Percentiles rank a stretch among this genome's conserved stretches.
phyloP scores from a whole-genome alignment of 306 rosid species.

The Casuarina cunninghamiana region DNA sequence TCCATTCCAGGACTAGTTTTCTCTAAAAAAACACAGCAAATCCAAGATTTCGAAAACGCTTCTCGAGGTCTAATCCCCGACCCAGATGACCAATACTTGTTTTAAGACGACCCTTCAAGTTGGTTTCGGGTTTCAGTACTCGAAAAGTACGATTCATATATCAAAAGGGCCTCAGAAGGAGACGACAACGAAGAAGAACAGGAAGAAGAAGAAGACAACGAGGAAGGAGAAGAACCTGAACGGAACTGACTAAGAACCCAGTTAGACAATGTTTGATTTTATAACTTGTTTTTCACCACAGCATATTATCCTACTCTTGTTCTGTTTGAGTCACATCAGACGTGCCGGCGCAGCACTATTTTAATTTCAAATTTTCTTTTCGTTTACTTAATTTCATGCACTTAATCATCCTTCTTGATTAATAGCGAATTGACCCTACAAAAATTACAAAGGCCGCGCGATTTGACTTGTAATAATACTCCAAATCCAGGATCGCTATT shows the following conservation, averaged over 20 bases:
- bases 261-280: constrained; percentile 11
- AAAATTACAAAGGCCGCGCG: background rate
- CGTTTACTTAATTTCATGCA: background rate
- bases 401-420: background rate
- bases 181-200: constrained; percentile 13
- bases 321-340: background rate
- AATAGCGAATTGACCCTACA: background rate
- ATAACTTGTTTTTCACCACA: background rate
- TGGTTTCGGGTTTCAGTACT: constrained; percentile 35
- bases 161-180: background rate
- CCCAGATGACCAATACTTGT: constrained; percentile 17
- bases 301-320: background rate
- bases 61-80: constrained; percentile 15
- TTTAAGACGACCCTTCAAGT: constrained; percentile 4
- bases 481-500: background rate
- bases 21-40: background rate
- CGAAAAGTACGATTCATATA: constrained; percentile 35
- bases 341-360: background rate
- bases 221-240: background rate
- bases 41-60: background rate
- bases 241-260: background rate
- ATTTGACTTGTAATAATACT: background rate
- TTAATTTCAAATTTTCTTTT: too few species aligned
- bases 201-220: constrained; percentile 13
- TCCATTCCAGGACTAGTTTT: background rate